Evolutionary conservation across 495 filamentous ascomycete genomes (phyloP).

Genomic region (Physcia stellaris): DNA sequence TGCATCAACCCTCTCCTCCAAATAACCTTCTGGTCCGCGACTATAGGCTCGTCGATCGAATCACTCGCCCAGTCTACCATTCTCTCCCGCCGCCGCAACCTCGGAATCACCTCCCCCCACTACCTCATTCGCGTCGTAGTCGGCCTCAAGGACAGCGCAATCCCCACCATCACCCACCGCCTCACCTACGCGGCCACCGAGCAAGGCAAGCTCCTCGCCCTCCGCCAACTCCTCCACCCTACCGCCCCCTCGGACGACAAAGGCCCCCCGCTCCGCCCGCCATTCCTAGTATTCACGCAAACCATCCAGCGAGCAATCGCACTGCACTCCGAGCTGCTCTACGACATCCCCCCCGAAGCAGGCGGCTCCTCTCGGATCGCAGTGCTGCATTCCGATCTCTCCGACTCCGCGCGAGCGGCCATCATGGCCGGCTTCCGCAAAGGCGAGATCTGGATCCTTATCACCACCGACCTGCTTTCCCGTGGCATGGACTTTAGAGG

Average conservation of each 20-base stretch:
- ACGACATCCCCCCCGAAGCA: conserved; percentile 82
- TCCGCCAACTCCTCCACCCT: conserved; percentile 85
- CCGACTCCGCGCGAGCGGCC: conserved; percentile 55
- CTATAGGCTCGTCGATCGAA: conserved; percentile 89
- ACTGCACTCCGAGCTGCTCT: conserved; percentile 77
- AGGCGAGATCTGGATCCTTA: conserved; percentile 90
- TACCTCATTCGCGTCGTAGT: conserved; percentile 71
- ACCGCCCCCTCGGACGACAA: conserved; percentile 34
- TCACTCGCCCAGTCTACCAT: conserved; percentile 52
- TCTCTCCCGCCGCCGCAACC: conserved; percentile 26
- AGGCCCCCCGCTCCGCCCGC: conserved; percentile 57
- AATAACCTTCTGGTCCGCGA: conserved; percentile 84
- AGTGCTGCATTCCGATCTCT: conserved; percentile 76
- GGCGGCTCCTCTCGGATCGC: conserved; percentile 79
- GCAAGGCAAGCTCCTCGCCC: conserved; percentile 79
- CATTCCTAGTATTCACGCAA: conserved; percentile 90
- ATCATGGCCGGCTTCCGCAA: conserved; percentile 84
- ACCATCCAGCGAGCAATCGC: conserved; percentile 81
- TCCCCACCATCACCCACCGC: conserved; percentile 80
- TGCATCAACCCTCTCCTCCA: conserved; percentile 53
- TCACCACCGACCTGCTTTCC: conserved; percentile 85
- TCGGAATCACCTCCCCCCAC: conserved; percentile 18
- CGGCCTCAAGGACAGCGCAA: conserved; percentile 85
- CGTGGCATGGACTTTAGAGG: conserved; percentile 85
- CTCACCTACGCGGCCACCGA: conserved; percentile 87